Base-by-base conservation (phyloP, 163 green algal genomes). In the Smithsoniella earleae region DNA sequence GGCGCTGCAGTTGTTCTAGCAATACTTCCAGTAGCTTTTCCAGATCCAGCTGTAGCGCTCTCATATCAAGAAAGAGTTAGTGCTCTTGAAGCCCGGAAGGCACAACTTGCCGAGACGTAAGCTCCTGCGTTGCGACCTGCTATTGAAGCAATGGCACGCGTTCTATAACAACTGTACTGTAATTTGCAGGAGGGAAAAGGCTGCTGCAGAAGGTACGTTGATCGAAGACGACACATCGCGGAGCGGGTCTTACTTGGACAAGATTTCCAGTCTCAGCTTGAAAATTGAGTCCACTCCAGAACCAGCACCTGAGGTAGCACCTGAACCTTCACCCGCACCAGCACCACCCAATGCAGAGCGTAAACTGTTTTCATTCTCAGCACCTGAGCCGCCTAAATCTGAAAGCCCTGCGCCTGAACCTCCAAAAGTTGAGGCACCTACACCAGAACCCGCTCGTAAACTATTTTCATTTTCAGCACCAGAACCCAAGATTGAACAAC, bases 101-200 rank as follows among this genome's bases (percentile, higher is more conserved):
- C 31, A 18, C 25, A 25, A 25, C 49, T 64, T 64, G 49, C 49
- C 16, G 49, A 64, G 8, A 27, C 49, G 49, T 64, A 13, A 25
- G 49, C 49, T 27, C 49, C 33, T n/a, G n/a, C n/a, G n/a, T n/a
- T n/a, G n/a, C n/a, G n/a, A n/a, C n/a, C n/a, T n/a, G n/a, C n/a
- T n/a, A n/a, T n/a, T n/a, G n/a, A n/a, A n/a, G n/a, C n/a, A n/a
- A n/a, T n/a, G n/a, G n/a, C n/a, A n/a, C n/a, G n/a, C n/a, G n/a
- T n/a, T n/a, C n/a, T n/a, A n/a, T n/a, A n/a, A n/a, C n/a, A n/a
- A n/a, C n/a, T n/a, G n/a, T n/a, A n/a, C n/a, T n/a, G n/a, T n/a
- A n/a, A n/a, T 27, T 13, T 64, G 49, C 49, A 64, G 49, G 49
- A 6, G 49, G 49, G 49, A 64, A 13, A 64, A 64, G 49, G 49